These are phyloP conservation scores for Abrus pulchellus DNA, from an alignment of 306 rosid genomes.

Conservation along the genomic window DNA sequence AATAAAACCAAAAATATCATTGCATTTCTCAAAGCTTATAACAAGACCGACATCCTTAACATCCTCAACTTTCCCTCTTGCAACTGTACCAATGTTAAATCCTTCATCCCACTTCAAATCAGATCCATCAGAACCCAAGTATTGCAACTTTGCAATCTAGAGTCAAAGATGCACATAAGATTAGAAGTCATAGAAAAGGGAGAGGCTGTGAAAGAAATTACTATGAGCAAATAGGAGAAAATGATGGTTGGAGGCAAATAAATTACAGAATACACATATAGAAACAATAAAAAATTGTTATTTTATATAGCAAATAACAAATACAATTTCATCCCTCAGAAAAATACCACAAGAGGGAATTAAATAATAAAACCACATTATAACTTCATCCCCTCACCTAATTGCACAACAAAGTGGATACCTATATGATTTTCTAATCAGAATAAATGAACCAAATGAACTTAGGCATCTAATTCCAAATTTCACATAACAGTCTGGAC, in stretches of 20 bases:
- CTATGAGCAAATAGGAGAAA: neutral
- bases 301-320: too few species aligned
- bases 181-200: constrained; percentile 38
- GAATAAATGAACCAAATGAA: constrained; percentile 29
- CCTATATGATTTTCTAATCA: constrained; percentile 30
- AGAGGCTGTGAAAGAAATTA: neutral
- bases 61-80: constrained; percentile 81
- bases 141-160: constrained; percentile 78
- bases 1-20: constrained; percentile 82
- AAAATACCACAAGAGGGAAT: constrained; percentile 1
- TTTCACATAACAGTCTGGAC: neutral
- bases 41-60: constrained; percentile 76
- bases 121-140: constrained; percentile 52
- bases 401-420: neutral
- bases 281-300: neutral
- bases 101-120: constrained; percentile 74
- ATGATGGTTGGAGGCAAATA: constrained; percentile 5
- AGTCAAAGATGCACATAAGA: constrained; percentile 41
- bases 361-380: neutral
- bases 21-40: constrained; percentile 77
- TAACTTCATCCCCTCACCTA: constrained; percentile 14
- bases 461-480: neutral
- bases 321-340: neutral
- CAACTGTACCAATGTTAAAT: constrained; percentile 66
- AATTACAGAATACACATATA: constrained; percentile 14